Conservation (phyloP, 768 basidiomycete genomes). For the Trametes cubensis region DNA sequence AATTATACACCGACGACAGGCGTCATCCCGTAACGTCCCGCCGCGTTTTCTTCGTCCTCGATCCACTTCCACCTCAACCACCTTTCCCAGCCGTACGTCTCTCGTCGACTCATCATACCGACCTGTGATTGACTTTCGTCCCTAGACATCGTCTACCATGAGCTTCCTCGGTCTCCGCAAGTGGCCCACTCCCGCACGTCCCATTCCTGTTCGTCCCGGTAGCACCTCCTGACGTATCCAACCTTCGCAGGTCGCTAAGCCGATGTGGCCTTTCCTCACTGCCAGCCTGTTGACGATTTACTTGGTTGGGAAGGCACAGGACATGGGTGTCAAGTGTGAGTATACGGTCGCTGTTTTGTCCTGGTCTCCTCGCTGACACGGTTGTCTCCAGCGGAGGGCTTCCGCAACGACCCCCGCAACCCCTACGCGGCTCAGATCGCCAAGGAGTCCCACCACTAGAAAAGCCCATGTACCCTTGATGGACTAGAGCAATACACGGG, state of each 20-base stretch:
- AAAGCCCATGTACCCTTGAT: constrained; percentile 7
- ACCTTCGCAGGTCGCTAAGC: constrained; percentile 58
- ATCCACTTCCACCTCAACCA: constrained; percentile 7
- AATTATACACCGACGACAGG: not conserved
- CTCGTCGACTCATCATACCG: not conserved
- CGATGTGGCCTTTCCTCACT: constrained; percentile 80
- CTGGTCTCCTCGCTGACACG: not conserved
- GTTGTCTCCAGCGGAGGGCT: constrained; percentile 55
- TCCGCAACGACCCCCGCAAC: constrained; percentile 78
- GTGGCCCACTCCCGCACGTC: constrained; percentile 76
- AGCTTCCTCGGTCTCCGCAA: constrained; percentile 80
- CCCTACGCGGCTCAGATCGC: constrained; percentile 81
- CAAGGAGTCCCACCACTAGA: constrained; percentile 46
- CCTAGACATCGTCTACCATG: constrained; percentile 42
- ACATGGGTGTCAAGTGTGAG: constrained; percentile 72
- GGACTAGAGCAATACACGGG: constrained; percentile 13
- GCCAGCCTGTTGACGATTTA: constrained; percentile 68
- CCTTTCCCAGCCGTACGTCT: constrained; percentile 2
- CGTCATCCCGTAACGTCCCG: constrained; percentile 17
- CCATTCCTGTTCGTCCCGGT: constrained; percentile 6
- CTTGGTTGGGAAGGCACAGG: constrained; percentile 68
- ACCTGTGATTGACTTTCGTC: not conserved
- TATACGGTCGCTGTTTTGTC: constrained; percentile 25
- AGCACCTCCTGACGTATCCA: not conserved
- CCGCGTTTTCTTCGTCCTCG: constrained; percentile 19